Conservation (phyloP, 257 asterid species). For the Ocimum tenuiflorum region DNA sequence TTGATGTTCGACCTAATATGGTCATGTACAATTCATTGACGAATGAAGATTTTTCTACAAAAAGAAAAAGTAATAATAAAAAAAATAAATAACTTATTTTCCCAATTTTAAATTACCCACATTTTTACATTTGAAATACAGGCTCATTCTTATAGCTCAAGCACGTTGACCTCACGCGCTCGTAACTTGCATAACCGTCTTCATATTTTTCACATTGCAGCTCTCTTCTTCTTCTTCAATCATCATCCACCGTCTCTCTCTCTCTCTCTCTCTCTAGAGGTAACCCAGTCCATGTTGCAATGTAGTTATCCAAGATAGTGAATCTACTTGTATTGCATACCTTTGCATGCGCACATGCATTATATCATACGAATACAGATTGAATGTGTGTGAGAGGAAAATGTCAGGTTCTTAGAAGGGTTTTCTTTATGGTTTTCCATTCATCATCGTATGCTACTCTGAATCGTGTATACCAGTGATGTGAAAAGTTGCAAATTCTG, state of each 20-base stretch:
- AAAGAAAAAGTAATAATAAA: too few species aligned
- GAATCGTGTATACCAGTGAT: not conserved
- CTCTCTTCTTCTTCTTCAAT: conserved; percentile 8
- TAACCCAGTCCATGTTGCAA: conserved; percentile 6
- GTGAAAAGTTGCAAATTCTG: not conserved
- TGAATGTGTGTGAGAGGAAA: not conserved
- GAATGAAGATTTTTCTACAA: too few species aligned
- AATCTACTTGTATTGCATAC: not conserved
- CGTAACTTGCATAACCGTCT: conserved; percentile 39
- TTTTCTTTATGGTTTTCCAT: too few species aligned
- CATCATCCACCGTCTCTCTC: conserved; percentile 12
- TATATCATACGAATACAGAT: not conserved
- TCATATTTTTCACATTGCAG: not conserved
- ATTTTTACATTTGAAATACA: not conserved
- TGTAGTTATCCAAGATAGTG: conserved; percentile 1
- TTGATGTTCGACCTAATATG: too few species aligned
- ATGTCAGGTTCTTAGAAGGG: conserved; percentile 7
- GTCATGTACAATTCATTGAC: too few species aligned
- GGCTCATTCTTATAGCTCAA: too few species aligned
- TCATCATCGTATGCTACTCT: not conserved
- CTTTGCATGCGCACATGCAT: conserved; percentile 10
- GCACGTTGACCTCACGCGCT: conserved; percentile 16
- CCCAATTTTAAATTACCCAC: too few species aligned
- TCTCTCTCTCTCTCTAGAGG: conserved; percentile 16
- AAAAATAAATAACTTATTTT: too few species aligned